Evolutionary conservation across 345 rosid species (phyloP).

Genomic region (Melastoma malabathricum): DNA sequence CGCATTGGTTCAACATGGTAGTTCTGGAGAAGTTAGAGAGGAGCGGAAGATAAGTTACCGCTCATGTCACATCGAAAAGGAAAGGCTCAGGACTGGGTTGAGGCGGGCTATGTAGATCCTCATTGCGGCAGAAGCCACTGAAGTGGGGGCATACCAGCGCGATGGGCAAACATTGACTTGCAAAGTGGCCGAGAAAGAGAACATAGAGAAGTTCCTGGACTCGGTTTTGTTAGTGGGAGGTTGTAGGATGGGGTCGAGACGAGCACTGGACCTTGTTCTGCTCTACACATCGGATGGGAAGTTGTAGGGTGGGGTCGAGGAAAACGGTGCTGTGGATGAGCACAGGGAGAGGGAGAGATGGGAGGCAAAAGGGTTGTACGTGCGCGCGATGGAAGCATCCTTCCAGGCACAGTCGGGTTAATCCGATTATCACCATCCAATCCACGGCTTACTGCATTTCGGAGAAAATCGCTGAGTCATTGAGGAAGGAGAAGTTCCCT

Average conservation of each 20-base stretch:
- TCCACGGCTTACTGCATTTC: slow-evolving; percentile 17
- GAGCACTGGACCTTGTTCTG: slow-evolving; percentile 29
- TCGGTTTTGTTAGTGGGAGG: slow-evolving; percentile 21
- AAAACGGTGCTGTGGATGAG: slow-evolving; percentile 47
- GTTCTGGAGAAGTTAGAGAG: slow-evolving; percentile 24
- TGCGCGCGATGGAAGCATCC: slow-evolving; percentile 15
- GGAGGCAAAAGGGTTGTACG: slow-evolving; percentile 15
- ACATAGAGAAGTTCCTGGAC: slow-evolving; percentile 37
- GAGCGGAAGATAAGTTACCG: slow-evolving; percentile 29
- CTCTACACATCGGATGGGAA: slow-evolving; percentile 69
- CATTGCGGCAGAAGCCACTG: slow-evolving; percentile 66
- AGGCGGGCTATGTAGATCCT: slow-evolving; percentile 47
- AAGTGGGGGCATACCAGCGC: slow-evolving; percentile 57
- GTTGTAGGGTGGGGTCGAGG: slow-evolving; percentile 61
- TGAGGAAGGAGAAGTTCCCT: slow-evolving; percentile 1
- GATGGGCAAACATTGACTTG: slow-evolving; percentile 56
- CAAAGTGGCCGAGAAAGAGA: slow-evolving; percentile 23
- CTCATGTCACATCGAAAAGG: slow-evolving; percentile 30
- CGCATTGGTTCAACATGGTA: slow-evolving; percentile 23
- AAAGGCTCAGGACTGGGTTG: slow-evolving; percentile 45
- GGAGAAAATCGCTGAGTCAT: slow-evolving; percentile 8
- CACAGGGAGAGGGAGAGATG: slow-evolving; percentile 40
- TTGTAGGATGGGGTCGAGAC: slow-evolving; percentile 29
- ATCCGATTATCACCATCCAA: slow-evolving; percentile 17
- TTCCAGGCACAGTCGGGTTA: slow-evolving; percentile 13